Evolutionary conservation across 1,284 basidiomycete genomes (phyloP), one percentile per base, ranked within the genome.

Genomic region (Calocybe gambosa): DNA sequence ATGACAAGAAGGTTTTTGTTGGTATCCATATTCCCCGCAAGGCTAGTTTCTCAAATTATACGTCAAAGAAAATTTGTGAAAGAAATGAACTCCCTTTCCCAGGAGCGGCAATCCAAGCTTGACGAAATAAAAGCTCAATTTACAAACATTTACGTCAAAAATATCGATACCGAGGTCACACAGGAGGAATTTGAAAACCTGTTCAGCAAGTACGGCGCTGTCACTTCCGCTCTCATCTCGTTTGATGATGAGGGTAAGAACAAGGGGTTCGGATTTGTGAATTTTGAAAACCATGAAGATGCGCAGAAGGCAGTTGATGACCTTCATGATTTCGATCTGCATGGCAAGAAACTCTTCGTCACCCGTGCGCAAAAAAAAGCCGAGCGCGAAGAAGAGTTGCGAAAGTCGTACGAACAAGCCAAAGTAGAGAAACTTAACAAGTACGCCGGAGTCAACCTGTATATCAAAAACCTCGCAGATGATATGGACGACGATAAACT

Each of bases 91-190:
- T 48, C 31, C 37, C 34, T 34, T 36, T 39, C 13, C 3, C 52
- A 90, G 82, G 93, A 97, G 71, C 88, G 93, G 57, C 90, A 95
- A 74, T 93, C 93, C 64, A 98, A 99, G 75, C 79, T 99, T 54
- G 96, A 99, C 66, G 95, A 99, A 74, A 89, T 92, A 80, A 92
- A 89, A 66, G 77, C 93, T 40, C 89, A 93, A 62, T 99, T 92
- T 76, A 99, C 96, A 65, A 99, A 99, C 74, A 79, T 99, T 56
- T 99, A 96, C 70, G 75, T 96, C 75, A 99, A 99, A 83, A 98
- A 98, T 74, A 67, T 99, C 54, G 92, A 96, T 66, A 64, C 78
- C 41, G 89, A 92, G 60, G 80, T 90, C 51, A 82, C 83, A 35
- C 84, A 93, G 59, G 89, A 93, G 28, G 88, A 96, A 63, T 95